Base-by-base conservation (phyloP, 345 rosid species). In the Eucalyptus sideroxylon region DNA sequence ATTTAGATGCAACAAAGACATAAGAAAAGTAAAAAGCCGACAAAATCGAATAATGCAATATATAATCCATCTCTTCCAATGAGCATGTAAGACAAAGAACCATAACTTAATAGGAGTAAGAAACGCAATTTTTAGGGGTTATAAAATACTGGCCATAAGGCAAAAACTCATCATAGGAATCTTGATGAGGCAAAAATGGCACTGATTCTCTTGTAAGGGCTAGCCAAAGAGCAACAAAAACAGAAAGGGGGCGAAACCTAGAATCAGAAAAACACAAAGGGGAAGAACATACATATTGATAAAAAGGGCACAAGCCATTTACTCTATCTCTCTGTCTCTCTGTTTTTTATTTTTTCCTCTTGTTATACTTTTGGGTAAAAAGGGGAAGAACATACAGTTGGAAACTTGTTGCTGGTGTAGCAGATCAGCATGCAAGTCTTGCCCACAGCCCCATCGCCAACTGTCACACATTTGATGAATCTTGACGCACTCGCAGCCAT, bases 391-490 rank as follows among this genome's bases (percentile, higher is more conserved):
- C 94, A 89, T 94, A 96, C 98, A 89, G 96, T 96, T 37, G 98
- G 98, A 89, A 96, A 96, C 93, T 96, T 96, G 96, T 96, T 96
- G 82, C 95, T 95, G 69, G 98, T 96, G 91, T 96, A 96, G 94
- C 98, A 96, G 90, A 96, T 96, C 90, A 96, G 98, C 96, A 96
- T 93, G 93, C 98, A 95, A 67, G 98, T 96, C 94, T 96, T 96
- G 88, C 98, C 98, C 69, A 96, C 98, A 91, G 98, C 98, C 31
- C 98, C 98, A 92, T 96, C 98, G 82, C 98, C 98, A 34, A 96
- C 98, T 5, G 98, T 96, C 87, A 96, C 96, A 89, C 98, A 96
- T 93, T 96, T 96, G 94, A 96, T 96, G 91, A 96, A 96, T 94
- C 95, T 94, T 13, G 97, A 96, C 91, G 94, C 96, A 90, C 92